Base-by-base conservation (phyloP, 2,329 filamentous ascomycete genomes). In the Bipolaris zeicola region DNA sequence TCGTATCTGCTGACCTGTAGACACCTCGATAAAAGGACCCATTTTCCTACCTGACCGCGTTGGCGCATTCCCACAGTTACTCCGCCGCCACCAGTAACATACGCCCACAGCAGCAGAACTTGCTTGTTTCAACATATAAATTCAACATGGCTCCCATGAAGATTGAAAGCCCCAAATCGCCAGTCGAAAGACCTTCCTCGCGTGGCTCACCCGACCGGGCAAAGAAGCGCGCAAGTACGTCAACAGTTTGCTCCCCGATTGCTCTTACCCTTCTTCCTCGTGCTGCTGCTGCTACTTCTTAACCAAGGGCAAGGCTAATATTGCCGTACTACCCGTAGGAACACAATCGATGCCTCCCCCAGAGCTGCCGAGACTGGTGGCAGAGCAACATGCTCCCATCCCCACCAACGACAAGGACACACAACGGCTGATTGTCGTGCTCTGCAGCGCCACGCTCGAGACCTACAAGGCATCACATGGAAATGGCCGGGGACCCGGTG, bases 341-440 rank as follows among this genome's bases (percentile, higher is more conserved):
- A 98, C 95, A 49, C 95, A 98, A 78, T 98, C 95, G 53, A 89
- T 96, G 58, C 95, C 95, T 57, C 93, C 94, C 52, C 95, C 95
- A 18, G 86, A 89, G 62, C 86, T 99, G 18, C 95, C 95, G 6
- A 90, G 94, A 74, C 87, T 99, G 49, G 92, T 96, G 44, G 94
- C 95, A 39, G 94, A 98, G 78, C 94, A 98, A 76, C 89, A 95
- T 73, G 84, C 87, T 11, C 89, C 94, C 24, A 96, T 99, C 63
- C 81, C 92, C 10, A 81, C 88, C 14, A 89, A 85, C 68, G 95
- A 99, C 79, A 97, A 96, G 79, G 90, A 96, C 77, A 90, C 91
- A 13, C 89, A 94, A 78, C 86, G 95, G 55, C 82, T 99, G 65
- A 96, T 99, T 65, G 95, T 99, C 52, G 93, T 99, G 38, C 85